These are phyloP conservation scores for Elsinoe ampelina DNA, from an alignment of 2,329 filamentous ascomycete genomes.

Conservation along the genomic window DNA sequence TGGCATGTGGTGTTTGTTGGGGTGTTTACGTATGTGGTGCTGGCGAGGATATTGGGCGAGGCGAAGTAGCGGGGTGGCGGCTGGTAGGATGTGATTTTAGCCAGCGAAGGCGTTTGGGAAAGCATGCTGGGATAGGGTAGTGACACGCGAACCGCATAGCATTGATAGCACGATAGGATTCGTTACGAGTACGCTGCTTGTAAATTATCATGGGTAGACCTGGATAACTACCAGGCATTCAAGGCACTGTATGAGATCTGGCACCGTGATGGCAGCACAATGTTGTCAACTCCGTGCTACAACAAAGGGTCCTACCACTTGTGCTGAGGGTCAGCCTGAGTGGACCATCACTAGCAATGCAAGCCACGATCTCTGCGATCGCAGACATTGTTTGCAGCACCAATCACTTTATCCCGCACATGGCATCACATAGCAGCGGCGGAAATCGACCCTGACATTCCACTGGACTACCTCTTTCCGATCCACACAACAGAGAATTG, in stretches of 20 bases:
- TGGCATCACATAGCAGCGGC: background rate
- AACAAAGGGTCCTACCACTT: too few relatives aligned
- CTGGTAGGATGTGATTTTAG: background rate
- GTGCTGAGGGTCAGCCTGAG: too few relatives aligned
- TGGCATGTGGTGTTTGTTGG: slow-evolving; percentile 59
- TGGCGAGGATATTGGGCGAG: slow-evolving; percentile 61
- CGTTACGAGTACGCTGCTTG: too few relatives aligned
- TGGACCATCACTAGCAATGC: too few relatives aligned
- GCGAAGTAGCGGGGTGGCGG: background rate
- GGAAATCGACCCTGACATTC: background rate
- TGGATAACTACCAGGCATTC: too few relatives aligned
- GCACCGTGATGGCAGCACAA: too few relatives aligned
- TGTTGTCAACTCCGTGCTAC: too few relatives aligned
- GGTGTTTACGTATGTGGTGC: slow-evolving; percentile 73
- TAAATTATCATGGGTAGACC: too few relatives aligned
- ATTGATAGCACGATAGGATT: too few relatives aligned
- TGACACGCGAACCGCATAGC: background rate
- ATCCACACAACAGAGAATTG: slow-evolving; percentile 1
- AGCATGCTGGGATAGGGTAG: background rate
- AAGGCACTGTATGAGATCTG: too few relatives aligned
- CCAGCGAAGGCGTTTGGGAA: slow-evolving; percentile 21
- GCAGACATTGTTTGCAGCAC: background rate
- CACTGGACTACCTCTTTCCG: background rate
- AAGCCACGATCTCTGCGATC: too few relatives aligned
- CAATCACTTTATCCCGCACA: background rate